phyloP scores from a whole-genome alignment of 1,284 basidiomycete genomes.

The Sphagnurus paluster region DNA sequence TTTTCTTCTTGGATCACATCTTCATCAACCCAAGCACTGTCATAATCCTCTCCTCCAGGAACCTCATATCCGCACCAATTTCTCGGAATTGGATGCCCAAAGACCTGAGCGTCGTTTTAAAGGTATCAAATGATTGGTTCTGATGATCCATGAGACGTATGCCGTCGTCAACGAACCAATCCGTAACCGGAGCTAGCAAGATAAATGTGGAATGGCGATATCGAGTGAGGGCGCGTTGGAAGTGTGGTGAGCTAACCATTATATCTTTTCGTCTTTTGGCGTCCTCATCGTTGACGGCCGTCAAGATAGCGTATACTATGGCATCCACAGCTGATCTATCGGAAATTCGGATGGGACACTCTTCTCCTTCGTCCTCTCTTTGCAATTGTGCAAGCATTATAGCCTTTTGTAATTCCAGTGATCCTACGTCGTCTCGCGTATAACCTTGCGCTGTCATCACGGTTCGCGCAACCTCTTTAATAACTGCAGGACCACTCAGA shows the following conservation, averaged over 20 bases:
- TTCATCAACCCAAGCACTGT: conserved; percentile 19
- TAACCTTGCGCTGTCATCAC: conserved; percentile 54
- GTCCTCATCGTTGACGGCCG: conserved; percentile 35
- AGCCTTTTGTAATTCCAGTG: conserved; percentile 57
- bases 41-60: conserved; percentile 32
- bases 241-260: conserved; percentile 37
- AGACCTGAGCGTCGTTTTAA: conserved; percentile 38
- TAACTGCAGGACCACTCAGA: conserved; percentile 37
- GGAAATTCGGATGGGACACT: conserved; percentile 43
- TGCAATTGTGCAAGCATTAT: conserved; percentile 57
- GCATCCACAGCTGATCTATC: conserved; percentile 66
- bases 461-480: conserved; percentile 59
- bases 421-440: conserved; percentile 47
- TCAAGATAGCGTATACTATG: conserved; percentile 57
- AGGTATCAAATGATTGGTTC: conserved; percentile 39
- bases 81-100: conserved; percentile 47
- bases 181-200: conserved; percentile 52
- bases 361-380: conserved; percentile 36
- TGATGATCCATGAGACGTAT: conserved; percentile 55
- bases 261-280: conserved; percentile 32
- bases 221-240: conserved; percentile 39
- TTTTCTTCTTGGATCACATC: not conserved
- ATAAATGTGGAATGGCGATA: conserved; percentile 49
- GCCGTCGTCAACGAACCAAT: conserved; percentile 65
- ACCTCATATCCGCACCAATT: conserved; percentile 42